These are phyloP conservation scores for Quercus dentata DNA, from an alignment of 306 rosid species.

Conservation along the genomic window DNA sequence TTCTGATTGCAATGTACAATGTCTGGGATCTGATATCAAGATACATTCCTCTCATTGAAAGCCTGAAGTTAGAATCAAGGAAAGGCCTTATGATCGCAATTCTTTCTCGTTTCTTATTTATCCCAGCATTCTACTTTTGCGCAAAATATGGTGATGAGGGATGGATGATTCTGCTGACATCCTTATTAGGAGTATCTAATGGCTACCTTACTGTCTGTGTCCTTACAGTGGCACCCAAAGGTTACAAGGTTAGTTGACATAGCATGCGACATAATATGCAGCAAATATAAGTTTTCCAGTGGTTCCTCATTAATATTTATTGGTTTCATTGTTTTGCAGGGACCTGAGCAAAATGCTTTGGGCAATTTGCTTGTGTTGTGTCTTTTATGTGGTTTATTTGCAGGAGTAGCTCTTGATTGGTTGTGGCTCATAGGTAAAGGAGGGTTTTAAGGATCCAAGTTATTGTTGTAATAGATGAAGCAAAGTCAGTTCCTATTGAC, in stretches of 20 bases:
- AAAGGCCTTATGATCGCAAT: conserved; percentile 44
- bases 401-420: conserved; percentile 82
- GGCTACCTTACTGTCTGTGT: conserved; percentile 84
- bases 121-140: conserved; percentile 79
- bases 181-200: conserved; percentile 69
- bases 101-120: conserved; percentile 47
- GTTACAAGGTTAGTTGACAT: conserved; percentile 55
- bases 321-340: conserved; percentile 36
- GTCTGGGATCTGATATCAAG: conserved; percentile 55
- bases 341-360: conserved; percentile 93
- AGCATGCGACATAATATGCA: neutral
- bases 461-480: neutral
- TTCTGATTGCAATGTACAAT: conserved; percentile 64
- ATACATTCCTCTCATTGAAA: conserved; percentile 59
- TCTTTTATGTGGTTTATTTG: conserved; percentile 51
- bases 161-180: conserved; percentile 73
- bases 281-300: neutral
- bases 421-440: conserved; percentile 74
- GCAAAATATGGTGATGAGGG: conserved; percentile 86
- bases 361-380: conserved; percentile 72
- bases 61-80: conserved; percentile 69
- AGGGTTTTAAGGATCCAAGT: conserved; percentile 7
- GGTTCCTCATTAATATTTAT: neutral
- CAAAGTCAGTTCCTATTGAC: neutral
- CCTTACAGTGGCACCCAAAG: conserved; percentile 69